Conservation (phyloP, 495 filamentous ascomycete genomes). For the Penicillium arizonense region DNA sequence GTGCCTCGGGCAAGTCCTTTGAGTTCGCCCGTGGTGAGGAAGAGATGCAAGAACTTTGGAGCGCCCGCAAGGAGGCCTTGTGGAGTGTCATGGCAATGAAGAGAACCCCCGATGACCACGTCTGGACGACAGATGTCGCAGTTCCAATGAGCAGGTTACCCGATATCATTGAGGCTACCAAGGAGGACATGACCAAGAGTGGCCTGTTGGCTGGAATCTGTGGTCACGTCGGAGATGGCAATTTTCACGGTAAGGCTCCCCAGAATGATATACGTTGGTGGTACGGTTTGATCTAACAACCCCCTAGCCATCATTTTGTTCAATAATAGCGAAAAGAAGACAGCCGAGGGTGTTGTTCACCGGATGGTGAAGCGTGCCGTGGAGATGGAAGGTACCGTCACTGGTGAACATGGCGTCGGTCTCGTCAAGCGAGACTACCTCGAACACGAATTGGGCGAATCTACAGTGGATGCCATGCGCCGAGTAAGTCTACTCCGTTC, state of each 20-base stretch:
- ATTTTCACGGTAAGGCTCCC: conserved; percentile 55
- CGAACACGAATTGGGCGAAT: conserved; percentile 52
- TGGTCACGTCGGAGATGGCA: conserved; percentile 69
- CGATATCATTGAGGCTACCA: conserved; percentile 63
- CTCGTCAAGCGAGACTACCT: conserved; percentile 63
- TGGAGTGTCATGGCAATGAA: conserved; percentile 62
- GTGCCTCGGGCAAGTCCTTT: conserved; percentile 48
- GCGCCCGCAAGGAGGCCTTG: conserved; percentile 58
- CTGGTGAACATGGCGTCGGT: conserved; percentile 63
- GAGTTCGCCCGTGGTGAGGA: conserved; percentile 57
- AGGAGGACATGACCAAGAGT: conserved; percentile 54
- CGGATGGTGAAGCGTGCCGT: conserved; percentile 62
- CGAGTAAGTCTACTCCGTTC: conserved; percentile 43
- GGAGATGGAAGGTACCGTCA: conserved; percentile 64
- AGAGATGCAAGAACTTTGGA: conserved; percentile 60
- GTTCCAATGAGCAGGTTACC: conserved; percentile 62
- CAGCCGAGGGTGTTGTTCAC: conserved; percentile 52
- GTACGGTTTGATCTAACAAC: not conserved
- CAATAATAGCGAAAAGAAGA: conserved; percentile 51
- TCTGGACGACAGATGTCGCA: conserved; percentile 67
- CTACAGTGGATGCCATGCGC: conserved; percentile 61
- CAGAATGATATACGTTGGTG: not conserved
- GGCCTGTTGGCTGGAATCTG: conserved; percentile 59
- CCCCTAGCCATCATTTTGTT: conserved; percentile 53
- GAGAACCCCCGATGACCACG: conserved; percentile 52